A percentile compares a stretch with the other conserved stretches of the same genome.
Evolutionary conservation across 2,329 filamentous ascomycete genomes (phyloP).

Genomic region (Metarhizium album): DNA sequence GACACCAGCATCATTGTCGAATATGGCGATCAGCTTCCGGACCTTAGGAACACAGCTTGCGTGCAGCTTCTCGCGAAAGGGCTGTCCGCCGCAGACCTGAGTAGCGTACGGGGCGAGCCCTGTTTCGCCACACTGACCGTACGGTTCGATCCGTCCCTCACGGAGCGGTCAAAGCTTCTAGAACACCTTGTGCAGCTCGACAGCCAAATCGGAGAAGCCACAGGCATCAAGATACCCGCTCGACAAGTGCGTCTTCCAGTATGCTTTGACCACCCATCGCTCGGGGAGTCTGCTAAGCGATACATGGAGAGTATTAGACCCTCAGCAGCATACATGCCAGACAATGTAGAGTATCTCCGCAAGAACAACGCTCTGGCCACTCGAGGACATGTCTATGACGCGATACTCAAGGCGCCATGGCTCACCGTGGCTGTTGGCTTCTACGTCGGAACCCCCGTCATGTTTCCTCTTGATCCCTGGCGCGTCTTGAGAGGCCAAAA

Average conservation of each 20-base stretch:
- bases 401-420: constrained; percentile 21
- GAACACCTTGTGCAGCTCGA: constrained; percentile 9
- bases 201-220: constrained; percentile 9
- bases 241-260: constrained; percentile 20
- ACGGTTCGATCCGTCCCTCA: constrained; percentile 10
- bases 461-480: constrained; percentile 9
- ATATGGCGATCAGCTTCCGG: constrained; percentile 43
- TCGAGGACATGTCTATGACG: constrained; percentile 21
- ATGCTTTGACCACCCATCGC: constrained; percentile 19
- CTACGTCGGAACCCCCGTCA: constrained; percentile 23
- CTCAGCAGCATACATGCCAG: constrained; percentile 47
- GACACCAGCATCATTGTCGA: constrained; percentile 46
- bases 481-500: constrained; percentile 16
- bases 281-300: constrained; percentile 28
- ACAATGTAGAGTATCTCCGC: constrained; percentile 42
- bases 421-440: constrained; percentile 13
- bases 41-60: constrained; percentile 37
- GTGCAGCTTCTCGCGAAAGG: constrained; percentile 9
- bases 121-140: constrained; percentile 13
- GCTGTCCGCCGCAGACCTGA: constrained; percentile 2
- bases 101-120: constrained; percentile 8
- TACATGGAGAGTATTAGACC: constrained; percentile 50
- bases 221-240: constrained; percentile 9
- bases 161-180: constrained; percentile 7
- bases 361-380: constrained; percentile 25